Base-by-base conservation (phyloP, 2,329 filamentous ascomycete species). In the Verticillium albo-atrum region DNA sequence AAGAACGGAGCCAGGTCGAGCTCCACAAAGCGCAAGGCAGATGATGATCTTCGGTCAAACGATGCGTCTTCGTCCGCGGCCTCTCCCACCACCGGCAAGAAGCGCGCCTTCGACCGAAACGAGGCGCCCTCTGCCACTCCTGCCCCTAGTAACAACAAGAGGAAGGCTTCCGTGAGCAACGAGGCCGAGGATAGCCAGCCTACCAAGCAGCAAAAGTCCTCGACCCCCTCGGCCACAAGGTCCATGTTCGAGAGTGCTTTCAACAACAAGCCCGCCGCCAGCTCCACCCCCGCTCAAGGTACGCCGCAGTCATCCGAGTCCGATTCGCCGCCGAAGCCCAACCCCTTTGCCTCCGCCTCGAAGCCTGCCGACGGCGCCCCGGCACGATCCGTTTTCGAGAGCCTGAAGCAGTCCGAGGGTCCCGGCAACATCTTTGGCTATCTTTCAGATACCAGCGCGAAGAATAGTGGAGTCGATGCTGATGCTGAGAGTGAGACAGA, bases 381-480 rank as follows among this genome's bases (percentile, higher is more conserved):
- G 27, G 73, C 77, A 28, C 74, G 75, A 27, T 80, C 79, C 1
- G 75, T 80, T 12, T 72, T 81, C 61, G 72, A 75, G 37, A 74
- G 71, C 58, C 56, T 72, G 17, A 79, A 79, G 67, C 67, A 64
- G 14, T 52, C 70, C 1, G 58, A 69, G 26, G 68, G 64, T 17
- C 66, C 70, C 50, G 66, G 71, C 53, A 86, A 87, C 66, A 85
- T 86, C 55, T 88, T 88, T 66, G 80, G 79, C 26, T 82, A 87
- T 64, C 76, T 87, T 7, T 86, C 84, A 1, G 82, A 84, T 66
- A 76, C 74, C 32, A 83, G 82, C 64, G 74, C 78, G 47, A 82
- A 82, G 69, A 83, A 79, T 56, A 85, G 83, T 62, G 79, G 79
- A 1, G 71, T 75, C 12, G 79, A 82, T 17, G 77, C 77, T 20